Evolutionary conservation across 805 yeast genomes (phyloP), one percentile per base, ranked within the genome.

Genomic region (Candida odintsovae): DNA sequence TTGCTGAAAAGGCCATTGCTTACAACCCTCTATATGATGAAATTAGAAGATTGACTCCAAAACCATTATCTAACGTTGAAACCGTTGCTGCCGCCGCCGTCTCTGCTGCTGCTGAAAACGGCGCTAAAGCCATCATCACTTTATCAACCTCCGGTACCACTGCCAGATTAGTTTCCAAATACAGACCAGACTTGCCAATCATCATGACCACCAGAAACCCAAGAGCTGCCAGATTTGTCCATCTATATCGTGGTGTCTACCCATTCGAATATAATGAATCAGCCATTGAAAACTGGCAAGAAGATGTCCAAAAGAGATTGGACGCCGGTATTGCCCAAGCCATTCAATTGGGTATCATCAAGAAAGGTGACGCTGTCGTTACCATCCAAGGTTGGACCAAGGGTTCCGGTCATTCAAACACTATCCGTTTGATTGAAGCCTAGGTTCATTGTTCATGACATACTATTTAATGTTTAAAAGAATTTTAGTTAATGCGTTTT

Each of bases 331-430:
- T 92, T 68, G 75, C 81, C 58, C 90, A 87, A 76, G 97, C 96
- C 58, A 77, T 83, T 63, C 83, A 78, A 54, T 80, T 90, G 63
- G 95, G 95, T 62, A 80, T 94, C 72, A 76, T 94, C 68, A 71
- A 73, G 61, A 83, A 80, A 71, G 96, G 96, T 71, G 97, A 90
- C 69, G 75, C 86, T 51, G 85, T 89, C 62, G 88, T 94, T 58
- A 87, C 96, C 66, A 86, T 94, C 71, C 99, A 94, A 80, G 99
- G 99, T 70, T 94, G 96, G 92, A 87, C 95, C 66, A 86, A 92
- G 70, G 98, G 98, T 75, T 78, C 89, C 58, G 99, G 99, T 68
- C 97, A 94, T 84, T 88, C 99, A 66, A 94, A 94, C 86, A 94
- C 99, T 55, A 80, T 94, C 71, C 92, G 98, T 79, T 82, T 92